A percentile compares a stretch with the other conserved stretches of the same genome.
These are phyloP conservation scores for Haplosporangium sp. DNA, from an alignment of 371 early-diverging fungal genomes.

Conservation along the genomic window DNA sequence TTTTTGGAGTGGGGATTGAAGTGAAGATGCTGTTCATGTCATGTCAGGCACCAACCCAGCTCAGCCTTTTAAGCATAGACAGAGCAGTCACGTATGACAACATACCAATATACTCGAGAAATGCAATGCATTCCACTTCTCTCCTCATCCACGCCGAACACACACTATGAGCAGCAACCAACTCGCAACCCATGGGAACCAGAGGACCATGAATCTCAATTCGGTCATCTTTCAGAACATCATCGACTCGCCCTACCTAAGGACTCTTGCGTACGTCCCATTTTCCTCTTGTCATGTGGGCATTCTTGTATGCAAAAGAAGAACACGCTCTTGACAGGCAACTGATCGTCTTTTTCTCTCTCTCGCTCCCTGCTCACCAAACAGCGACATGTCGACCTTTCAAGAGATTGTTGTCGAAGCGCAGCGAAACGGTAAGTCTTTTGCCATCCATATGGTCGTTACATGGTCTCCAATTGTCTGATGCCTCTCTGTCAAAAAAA, in stretches of 20 bases:
- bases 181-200: conserved; percentile 83
- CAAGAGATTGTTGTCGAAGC: conserved; percentile 90
- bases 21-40: background rate
- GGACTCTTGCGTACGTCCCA: conserved; percentile 70
- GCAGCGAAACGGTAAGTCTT: conserved; percentile 66
- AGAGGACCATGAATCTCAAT: conserved; percentile 87
- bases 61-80: background rate
- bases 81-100: too few relatives aligned
- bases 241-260: conserved; percentile 76
- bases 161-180: conserved; percentile 57
- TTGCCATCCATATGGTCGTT: background rate
- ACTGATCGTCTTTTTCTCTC: background rate
- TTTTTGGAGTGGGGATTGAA: background rate
- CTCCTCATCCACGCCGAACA: background rate
- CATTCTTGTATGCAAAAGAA: background rate
- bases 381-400: conserved; percentile 80
- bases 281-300: background rate
- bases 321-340: background rate
- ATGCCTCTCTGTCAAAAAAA: background rate
- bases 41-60: background rate
- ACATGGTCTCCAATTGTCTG: background rate
- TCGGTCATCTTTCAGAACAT: conserved; percentile 80
- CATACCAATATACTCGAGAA: background rate
- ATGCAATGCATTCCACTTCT: background rate
- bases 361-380: conserved; percentile 5